Conservation (phyloP, 2,329 filamentous ascomycete species). For the Cladosporium colombiae region DNA sequence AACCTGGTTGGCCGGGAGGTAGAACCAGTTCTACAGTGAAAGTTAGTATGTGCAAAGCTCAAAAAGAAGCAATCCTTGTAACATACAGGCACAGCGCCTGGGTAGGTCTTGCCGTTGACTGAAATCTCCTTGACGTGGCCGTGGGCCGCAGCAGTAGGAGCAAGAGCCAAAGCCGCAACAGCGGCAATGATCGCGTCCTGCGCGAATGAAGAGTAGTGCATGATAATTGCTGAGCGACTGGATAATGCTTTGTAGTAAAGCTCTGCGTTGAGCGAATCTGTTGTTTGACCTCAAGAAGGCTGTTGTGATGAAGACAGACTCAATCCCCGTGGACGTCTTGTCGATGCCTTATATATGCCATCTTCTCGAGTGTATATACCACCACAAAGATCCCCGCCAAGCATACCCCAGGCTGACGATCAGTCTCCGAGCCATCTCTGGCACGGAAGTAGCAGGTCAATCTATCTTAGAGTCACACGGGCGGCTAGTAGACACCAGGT, state of each 20-base stretch:
- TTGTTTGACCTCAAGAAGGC: not conserved
- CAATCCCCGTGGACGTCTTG: not conserved
- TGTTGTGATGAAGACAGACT: not conserved
- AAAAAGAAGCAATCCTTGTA: not conserved
- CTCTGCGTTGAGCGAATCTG: conserved; percentile 14
- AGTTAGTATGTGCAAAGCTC: not conserved
- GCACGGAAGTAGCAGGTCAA: conserved; percentile 16
- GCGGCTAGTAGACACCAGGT: not conserved
- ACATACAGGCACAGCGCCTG: conserved; percentile 10
- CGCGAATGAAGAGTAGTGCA: conserved; percentile 19
- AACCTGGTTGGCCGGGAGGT: not conserved
- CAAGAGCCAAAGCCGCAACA: conserved; percentile 15
- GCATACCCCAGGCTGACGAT: conserved; percentile 14
- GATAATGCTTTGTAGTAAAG: conserved; percentile 8
- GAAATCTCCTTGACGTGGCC: conserved; percentile 46
- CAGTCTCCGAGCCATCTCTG: conserved; percentile 15
- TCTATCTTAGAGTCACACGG: conserved; percentile 19
- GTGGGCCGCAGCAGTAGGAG: conserved; percentile 41
- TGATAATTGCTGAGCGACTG: conserved; percentile 8
- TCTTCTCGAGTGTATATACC: not conserved
- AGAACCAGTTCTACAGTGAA: conserved; percentile 13
- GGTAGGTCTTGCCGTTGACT: conserved; percentile 48
- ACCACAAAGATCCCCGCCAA: conserved; percentile 5
- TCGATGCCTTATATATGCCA: conserved; percentile 4
- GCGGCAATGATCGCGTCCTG: conserved; percentile 15